Percentiles rank a stretch among this genome's conserved stretches.
These are phyloP conservation scores for Fomitiporia mediterranea DNA, from an alignment of 1,284 basidiomycete species.

Conservation along the genomic window DNA sequence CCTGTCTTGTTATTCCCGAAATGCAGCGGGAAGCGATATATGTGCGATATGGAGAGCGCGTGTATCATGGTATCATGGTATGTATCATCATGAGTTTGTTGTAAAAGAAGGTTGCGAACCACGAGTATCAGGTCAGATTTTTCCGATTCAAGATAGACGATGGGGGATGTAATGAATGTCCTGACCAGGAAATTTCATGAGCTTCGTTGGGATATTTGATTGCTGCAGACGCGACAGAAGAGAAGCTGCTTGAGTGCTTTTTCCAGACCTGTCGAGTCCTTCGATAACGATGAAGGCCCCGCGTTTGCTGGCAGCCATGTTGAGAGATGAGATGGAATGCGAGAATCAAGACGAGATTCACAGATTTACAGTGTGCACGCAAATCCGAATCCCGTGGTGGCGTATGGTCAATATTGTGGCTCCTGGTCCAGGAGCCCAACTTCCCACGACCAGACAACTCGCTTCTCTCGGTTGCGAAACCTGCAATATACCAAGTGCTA, in stretches of 20 bases:
- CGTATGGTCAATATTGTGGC: background rate
- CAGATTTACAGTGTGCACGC: background rate
- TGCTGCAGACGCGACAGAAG: constrained; percentile 51
- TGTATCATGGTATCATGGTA: no score
- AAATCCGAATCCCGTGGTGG: background rate
- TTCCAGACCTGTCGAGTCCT: constrained; percentile 91
- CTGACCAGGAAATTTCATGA: constrained; percentile 86
- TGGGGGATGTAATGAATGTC: constrained; percentile 3
- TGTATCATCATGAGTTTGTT: no score
- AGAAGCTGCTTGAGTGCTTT: constrained; percentile 76
- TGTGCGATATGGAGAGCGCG: no score
- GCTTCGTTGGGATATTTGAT: constrained; percentile 39
- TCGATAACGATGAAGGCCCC: constrained; percentile 90
- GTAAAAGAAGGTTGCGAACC: no score
- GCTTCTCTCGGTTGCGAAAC: no score
- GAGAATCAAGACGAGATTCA: background rate
- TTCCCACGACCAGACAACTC: constrained; percentile 1
- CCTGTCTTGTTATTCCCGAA: constrained; percentile 57
- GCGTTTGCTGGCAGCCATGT: constrained; percentile 35
- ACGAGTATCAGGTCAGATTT: no score
- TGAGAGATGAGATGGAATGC: background rate
- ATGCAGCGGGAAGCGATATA: background rate
- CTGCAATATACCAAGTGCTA: no score
- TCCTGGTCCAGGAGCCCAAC: background rate
- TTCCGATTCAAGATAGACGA: no score